Conservation (phyloP, 2,329 filamentous ascomycete genomes). For the Microascus cirrosus region DNA sequence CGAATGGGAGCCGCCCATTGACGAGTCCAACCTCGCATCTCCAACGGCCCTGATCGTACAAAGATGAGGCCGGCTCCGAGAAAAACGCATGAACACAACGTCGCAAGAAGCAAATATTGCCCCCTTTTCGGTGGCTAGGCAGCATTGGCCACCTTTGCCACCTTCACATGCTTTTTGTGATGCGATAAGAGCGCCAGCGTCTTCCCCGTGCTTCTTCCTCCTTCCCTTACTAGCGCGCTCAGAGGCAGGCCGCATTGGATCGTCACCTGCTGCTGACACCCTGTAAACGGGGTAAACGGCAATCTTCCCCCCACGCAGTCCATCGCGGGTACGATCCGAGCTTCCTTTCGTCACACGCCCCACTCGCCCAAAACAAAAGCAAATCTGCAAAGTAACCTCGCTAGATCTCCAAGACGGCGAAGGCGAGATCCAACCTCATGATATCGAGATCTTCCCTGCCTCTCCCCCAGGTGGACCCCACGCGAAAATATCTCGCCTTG, state of each 20-base stretch:
- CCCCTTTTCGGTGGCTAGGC: background rate
- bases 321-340: background rate
- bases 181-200: background rate
- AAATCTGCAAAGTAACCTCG: no score
- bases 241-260: no score
- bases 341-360: background rate
- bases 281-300: background rate
- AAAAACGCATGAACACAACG: background rate
- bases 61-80: background rate
- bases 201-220: no score
- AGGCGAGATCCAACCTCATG: background rate
- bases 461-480: background rate
- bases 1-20: no score
- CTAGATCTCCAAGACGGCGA: background rate
- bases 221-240: no score
- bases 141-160: background rate
- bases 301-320: background rate
- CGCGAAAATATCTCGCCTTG: background rate
- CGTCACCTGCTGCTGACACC: background rate
- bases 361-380: background rate
- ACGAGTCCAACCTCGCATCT: background rate
- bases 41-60: background rate
- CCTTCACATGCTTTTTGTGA: background rate
- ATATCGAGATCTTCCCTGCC: background rate
- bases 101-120: background rate